Conservation (phyloP, 2,329 filamentous ascomycete species). For the Penicillium oxalicum region DNA sequence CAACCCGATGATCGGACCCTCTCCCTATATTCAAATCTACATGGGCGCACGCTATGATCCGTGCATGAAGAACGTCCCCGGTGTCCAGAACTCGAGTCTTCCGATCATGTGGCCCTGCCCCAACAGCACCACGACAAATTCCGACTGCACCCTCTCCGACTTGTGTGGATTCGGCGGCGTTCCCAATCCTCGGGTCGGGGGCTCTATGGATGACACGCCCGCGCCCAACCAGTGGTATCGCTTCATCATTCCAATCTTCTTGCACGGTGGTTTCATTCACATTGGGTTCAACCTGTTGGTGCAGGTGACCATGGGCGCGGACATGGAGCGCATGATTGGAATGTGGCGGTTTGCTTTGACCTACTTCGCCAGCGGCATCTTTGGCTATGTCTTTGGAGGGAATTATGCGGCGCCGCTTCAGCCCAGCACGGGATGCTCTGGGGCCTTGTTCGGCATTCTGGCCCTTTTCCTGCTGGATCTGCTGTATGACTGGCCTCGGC, state of each 20-base stretch:
- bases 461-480: conserved; percentile 84
- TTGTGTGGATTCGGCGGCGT: conserved; percentile 80
- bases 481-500: conserved; percentile 84
- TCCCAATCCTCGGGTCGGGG: conserved; percentile 54
- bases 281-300: conserved; percentile 93
- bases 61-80: conserved; percentile 75
- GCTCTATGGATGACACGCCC: conserved; percentile 50
- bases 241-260: conserved; percentile 91
- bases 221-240: conserved; percentile 92
- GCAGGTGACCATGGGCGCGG: conserved; percentile 80
- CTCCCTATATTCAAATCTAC: conserved; percentile 83
- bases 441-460: conserved; percentile 84
- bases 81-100: conserved; percentile 34
- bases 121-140: conserved; percentile 60
- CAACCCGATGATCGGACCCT: conserved; percentile 97
- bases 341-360: conserved; percentile 81
- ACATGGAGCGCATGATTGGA: conserved; percentile 89
- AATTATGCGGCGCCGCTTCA: conserved; percentile 82
- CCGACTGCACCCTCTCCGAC: conserved; percentile 65
- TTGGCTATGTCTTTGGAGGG: conserved; percentile 89
- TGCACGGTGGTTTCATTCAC: conserved; percentile 89
- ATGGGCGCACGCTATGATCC: conserved; percentile 91
- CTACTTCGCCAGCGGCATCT: conserved; percentile 87
- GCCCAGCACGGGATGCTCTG: conserved; percentile 82
- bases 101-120: conserved; percentile 67